These are phyloP conservation scores for Entomortierella beljakovae DNA, from an alignment of 192 early-diverging fungal genomes.

Conservation along the genomic window DNA sequence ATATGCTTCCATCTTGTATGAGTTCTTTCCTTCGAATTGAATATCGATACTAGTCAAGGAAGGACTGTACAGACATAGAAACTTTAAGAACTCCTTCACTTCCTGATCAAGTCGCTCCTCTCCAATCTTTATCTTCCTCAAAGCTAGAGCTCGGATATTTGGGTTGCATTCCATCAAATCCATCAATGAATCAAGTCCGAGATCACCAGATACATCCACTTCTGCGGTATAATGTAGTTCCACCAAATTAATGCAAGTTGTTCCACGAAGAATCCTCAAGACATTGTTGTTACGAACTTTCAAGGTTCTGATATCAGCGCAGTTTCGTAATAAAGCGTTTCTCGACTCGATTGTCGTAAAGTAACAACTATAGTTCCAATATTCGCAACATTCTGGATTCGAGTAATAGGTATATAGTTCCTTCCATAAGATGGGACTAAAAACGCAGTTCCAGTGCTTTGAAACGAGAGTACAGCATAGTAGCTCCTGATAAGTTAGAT, in stretches of 20 bases:
- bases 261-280: not conserved
- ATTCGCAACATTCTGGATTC: not conserved
- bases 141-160: not conserved
- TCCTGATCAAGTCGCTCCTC: not conserved
- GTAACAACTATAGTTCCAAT: not conserved
- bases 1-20: not conserved
- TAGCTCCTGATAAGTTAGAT: not conserved
- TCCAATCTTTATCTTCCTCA: not conserved
- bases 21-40: not conserved
- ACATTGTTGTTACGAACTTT: not conserved
- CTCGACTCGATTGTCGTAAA: no score
- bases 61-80: not conserved
- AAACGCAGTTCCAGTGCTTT: not conserved
- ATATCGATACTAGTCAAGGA: not conserved
- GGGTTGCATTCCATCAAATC: not conserved
- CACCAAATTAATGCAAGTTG: not conserved
- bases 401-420: not conserved
- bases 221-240: not conserved
- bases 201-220: not conserved
- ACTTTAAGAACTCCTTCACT: not conserved
- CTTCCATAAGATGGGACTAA: not conserved
- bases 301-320: no score
- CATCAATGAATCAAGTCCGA: not conserved
- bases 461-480: not conserved
- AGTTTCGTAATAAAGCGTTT: no score